Percentiles rank a stretch among this genome's conserved stretches.
Evolutionary conservation across 1,284 basidiomycete genomes (phyloP).

Genomic region (Violaceomyces palustris): DNA sequence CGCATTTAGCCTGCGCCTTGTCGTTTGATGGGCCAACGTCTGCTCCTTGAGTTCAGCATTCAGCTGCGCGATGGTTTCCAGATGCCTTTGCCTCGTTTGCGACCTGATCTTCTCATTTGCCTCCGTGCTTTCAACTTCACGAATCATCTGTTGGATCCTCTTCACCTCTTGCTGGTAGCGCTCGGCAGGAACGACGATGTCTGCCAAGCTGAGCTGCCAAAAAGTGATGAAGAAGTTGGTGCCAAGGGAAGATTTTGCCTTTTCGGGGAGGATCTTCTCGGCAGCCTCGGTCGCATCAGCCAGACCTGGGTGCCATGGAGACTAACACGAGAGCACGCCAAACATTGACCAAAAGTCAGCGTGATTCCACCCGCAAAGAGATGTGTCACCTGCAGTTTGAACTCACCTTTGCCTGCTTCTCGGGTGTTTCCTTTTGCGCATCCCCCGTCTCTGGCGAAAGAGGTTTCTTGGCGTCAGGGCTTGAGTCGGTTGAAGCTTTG

Average conservation of each 20-base stretch:
- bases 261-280: constrained; percentile 23
- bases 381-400: too few species aligned
- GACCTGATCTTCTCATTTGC: constrained; percentile 40
- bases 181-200: constrained; percentile 49
- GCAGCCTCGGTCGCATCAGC: constrained; percentile 31
- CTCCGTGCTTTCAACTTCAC: constrained; percentile 19
- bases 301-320: constrained; percentile 43
- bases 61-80: constrained; percentile 45
- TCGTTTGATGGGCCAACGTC: constrained; percentile 65
- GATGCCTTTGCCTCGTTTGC: too few species aligned
- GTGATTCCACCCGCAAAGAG: too few species aligned
- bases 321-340: too few species aligned
- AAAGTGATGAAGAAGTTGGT: constrained; percentile 49
- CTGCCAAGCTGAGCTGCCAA: constrained; percentile 48
- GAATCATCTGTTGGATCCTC: constrained; percentile 31
- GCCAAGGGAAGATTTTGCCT: constrained; percentile 27
- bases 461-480: background rate
- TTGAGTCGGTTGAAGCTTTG: too few species aligned
- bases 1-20: constrained; percentile 67
- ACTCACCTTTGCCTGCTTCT: too few species aligned
- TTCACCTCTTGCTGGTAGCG: constrained; percentile 49
- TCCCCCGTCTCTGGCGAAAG: background rate
- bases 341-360: too few species aligned
- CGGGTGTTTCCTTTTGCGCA: background rate
- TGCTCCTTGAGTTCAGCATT: constrained; percentile 68